phyloP scores from a whole-genome alignment of 192 early-diverging fungal genomes.

The Backusella australiensis region DNA sequence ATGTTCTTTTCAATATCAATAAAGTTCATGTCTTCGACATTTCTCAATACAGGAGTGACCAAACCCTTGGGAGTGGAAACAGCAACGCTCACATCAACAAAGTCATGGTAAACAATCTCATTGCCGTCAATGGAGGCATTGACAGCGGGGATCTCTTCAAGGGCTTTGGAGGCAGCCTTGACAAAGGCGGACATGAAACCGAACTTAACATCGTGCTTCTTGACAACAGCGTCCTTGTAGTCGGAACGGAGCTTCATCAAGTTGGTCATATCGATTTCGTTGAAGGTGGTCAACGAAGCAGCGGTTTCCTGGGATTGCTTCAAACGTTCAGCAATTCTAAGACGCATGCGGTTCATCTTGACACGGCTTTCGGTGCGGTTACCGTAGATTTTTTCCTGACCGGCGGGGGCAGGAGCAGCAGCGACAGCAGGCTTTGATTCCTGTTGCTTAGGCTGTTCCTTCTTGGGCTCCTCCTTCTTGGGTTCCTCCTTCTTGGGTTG shows the following conservation, averaged over 20 bases:
- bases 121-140: slow-evolving; percentile 95
- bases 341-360: slow-evolving; percentile 99
- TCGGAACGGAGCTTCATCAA: slow-evolving; percentile 88
- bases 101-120: slow-evolving; percentile 91
- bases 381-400: slow-evolving; percentile 21
- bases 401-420: background rate
- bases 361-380: slow-evolving; percentile 47
- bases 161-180: slow-evolving; percentile 83
- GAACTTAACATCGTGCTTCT: slow-evolving; percentile 94
- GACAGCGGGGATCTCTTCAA: slow-evolving; percentile 89
- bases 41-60: slow-evolving; percentile 95
- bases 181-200: slow-evolving; percentile 99
- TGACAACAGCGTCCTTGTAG: slow-evolving; percentile 93
- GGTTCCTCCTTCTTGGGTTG: slow-evolving; percentile 38
- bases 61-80: slow-evolving; percentile 99
- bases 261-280: slow-evolving; percentile 99
- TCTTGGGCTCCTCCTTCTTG: slow-evolving; percentile 35
- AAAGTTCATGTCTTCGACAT: slow-evolving; percentile 82
- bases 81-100: slow-evolving; percentile 92
- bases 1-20: slow-evolving; percentile 92
- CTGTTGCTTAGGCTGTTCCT: slow-evolving; percentile 41
- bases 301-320: slow-evolving; percentile 98
- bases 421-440: slow-evolving; percentile 40
- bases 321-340: slow-evolving; percentile 89
- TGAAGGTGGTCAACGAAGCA: slow-evolving; percentile 98